Evolutionary conservation across 805 yeast species (phyloP).

Genomic region (Lipomyces sp.): DNA sequence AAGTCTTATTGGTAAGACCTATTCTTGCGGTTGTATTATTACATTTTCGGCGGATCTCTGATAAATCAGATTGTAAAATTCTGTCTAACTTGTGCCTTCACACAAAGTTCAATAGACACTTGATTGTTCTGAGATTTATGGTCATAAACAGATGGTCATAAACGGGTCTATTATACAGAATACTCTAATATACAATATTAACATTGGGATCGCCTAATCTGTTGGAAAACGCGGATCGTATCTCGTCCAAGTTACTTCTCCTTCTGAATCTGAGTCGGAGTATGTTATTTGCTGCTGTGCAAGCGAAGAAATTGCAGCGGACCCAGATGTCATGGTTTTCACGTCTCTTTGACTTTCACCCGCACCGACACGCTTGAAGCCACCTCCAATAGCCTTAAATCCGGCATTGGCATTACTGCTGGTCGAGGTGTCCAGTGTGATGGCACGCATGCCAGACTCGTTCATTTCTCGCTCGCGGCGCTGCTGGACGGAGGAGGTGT

Average conservation of each 20-base stretch:
- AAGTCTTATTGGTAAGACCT: too few relatives aligned
- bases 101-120: too few relatives aligned
- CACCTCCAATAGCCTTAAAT: conserved; percentile 14
- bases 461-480: conserved; percentile 23
- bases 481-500: conserved; percentile 10
- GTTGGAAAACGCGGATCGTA: conserved; percentile 27
- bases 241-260: conserved; percentile 9
- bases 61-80: too few relatives aligned
- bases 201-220: too few relatives aligned
- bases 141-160: too few relatives aligned
- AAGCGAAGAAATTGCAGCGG: background rate
- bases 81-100: too few relatives aligned
- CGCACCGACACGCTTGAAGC: conserved; percentile 17
- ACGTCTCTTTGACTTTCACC: background rate
- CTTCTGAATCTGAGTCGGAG: conserved; percentile 21
- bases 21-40: too few relatives aligned
- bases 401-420: conserved; percentile 4
- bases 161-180: too few relatives aligned
- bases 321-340: background rate
- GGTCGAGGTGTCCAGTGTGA: too few relatives aligned
- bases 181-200: too few relatives aligned
- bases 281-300: background rate
- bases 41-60: too few relatives aligned
- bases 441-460: conserved; percentile 21
- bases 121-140: too few relatives aligned